Evolutionary conservation across 1,284 basidiomycete genomes (phyloP).

Genomic region (Ustilago nuda): DNA sequence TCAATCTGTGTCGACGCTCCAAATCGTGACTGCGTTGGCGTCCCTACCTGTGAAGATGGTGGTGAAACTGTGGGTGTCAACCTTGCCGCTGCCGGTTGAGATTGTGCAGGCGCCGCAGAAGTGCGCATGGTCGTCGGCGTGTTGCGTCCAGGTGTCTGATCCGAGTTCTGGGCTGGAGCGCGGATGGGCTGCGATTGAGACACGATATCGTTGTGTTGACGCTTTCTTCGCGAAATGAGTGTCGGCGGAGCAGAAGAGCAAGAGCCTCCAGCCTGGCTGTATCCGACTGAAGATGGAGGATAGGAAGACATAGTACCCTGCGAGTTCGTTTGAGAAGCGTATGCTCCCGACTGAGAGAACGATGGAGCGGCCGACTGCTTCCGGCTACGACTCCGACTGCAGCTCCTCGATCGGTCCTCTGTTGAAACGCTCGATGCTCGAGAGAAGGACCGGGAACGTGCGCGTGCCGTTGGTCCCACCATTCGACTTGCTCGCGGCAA

Average conservation of each 20-base stretch:
- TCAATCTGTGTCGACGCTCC: conserved; percentile 40
- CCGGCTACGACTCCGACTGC: conserved; percentile 23
- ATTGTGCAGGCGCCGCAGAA: conserved; percentile 11
- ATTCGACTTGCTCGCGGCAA: conserved; percentile 44
- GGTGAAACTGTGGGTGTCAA: conserved; percentile 34
- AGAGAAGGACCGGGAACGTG: conserved; percentile 45
- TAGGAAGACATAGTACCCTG: conserved; percentile 25
- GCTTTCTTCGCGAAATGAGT: conserved; percentile 26
- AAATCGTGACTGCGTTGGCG: conserved; percentile 15
- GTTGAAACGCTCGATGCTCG: conserved; percentile 36
- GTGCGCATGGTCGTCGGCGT: background rate
- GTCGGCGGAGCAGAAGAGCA: conserved; percentile 27
- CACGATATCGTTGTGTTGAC: conserved; percentile 3
- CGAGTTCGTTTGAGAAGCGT: conserved; percentile 15
- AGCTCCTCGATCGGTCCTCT: conserved; percentile 29
- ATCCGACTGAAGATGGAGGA: conserved; percentile 19
- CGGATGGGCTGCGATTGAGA: conserved; percentile 29
- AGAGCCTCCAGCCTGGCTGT: conserved; percentile 19
- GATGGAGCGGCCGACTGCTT: conserved; percentile 22
- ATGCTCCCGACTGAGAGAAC: conserved; percentile 20
- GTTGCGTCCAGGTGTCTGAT: background rate
- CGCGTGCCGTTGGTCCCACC: conserved; percentile 30
- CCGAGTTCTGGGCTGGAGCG: conserved; percentile 7
- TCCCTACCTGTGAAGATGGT: conserved; percentile 22
- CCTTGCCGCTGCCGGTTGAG: conserved; percentile 19